These are phyloP conservation scores for Penicillium pulvis DNA, from an alignment of 495 filamentous ascomycete genomes.

Conservation along the genomic window DNA sequence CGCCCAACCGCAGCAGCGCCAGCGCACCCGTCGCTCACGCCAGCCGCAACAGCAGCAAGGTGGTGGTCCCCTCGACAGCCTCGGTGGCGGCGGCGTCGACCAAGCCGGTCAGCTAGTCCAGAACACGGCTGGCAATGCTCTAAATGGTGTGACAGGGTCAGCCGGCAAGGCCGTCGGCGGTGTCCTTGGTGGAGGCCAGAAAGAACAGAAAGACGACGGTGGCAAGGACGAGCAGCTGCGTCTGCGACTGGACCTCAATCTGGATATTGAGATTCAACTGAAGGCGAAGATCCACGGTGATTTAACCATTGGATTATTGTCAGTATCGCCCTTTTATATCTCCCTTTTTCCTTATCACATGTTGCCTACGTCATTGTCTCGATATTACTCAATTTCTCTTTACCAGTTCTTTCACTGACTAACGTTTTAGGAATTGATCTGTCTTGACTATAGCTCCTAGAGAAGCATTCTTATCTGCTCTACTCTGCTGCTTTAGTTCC, in stretches of 20 bases:
- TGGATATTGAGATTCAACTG: slow-evolving; percentile 86
- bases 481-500: not conserved
- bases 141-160: slow-evolving; percentile 57
- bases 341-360: not conserved
- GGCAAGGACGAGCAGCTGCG: slow-evolving; percentile 71
- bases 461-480: slow-evolving; percentile 14
- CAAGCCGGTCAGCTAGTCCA: slow-evolving; percentile 59
- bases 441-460: slow-evolving; percentile 20
- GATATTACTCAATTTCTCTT: not conserved
- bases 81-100: slow-evolving; percentile 58
- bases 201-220: slow-evolving; percentile 45
- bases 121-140: slow-evolving; percentile 64
- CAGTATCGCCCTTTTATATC: slow-evolving; percentile 42
- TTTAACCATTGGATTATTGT: slow-evolving; percentile 83
- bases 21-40: slow-evolving; percentile 37
- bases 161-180: slow-evolving; percentile 62
- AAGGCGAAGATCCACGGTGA: slow-evolving; percentile 94
- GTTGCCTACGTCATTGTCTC: not conserved
- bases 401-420: slow-evolving; percentile 26
- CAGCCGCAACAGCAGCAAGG: slow-evolving; percentile 37
- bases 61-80: slow-evolving; percentile 51
- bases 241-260: slow-evolving; percentile 78
- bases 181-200: slow-evolving; percentile 39
- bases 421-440: slow-evolving; percentile 32
- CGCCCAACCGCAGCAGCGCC: slow-evolving; percentile 37